These are phyloP conservation scores for Aquilaria yunnanensis DNA, from an alignment of 345 rosid species.

Conservation along the genomic window DNA sequence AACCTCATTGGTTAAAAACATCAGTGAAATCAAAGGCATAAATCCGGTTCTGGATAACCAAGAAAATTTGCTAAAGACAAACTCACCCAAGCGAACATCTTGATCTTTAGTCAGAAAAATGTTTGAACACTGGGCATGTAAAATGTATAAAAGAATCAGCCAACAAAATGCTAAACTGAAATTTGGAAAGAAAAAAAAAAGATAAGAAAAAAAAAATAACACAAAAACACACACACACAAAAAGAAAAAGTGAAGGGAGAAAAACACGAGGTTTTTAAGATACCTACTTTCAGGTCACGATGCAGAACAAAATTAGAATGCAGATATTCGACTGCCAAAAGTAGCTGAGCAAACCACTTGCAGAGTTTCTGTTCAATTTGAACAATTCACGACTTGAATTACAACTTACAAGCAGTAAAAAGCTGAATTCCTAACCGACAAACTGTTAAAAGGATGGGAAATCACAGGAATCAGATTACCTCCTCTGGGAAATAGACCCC, in stretches of 20 bases:
- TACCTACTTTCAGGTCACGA: conserved; percentile 83
- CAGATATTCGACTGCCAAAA: conserved; percentile 89
- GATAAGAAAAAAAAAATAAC: conserved; percentile 6
- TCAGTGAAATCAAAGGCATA: neutral
- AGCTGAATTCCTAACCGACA: neutral
- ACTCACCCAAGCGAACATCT: conserved; percentile 88
- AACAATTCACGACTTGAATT: conserved; percentile 1
- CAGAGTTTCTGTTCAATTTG: conserved; percentile 64
- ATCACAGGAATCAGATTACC: conserved; percentile 27
- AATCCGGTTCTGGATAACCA: neutral
- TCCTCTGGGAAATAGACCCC: conserved; percentile 90
- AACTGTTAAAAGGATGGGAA: neutral
- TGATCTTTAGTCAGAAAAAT: conserved; percentile 97
- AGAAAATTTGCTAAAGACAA: conserved; percentile 4
- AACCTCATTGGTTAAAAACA: conserved; percentile 8
- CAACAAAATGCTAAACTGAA: conserved; percentile 13
- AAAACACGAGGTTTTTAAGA: conserved; percentile 8
- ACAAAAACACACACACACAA: neutral
- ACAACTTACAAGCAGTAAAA: conserved; percentile 13
- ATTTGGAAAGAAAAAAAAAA: conserved; percentile 14
- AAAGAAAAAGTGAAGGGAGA: conserved; percentile 15
- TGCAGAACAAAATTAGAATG: conserved; percentile 96
- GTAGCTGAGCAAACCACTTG: conserved; percentile 94
- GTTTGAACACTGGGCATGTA: conserved; percentile 74
- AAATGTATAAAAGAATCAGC: conserved; percentile 21